A percentile compares a stretch with the other conserved stretches of the same genome.
Evolutionary conservation across 495 filamentous ascomycete species (phyloP).

Genomic region (Staphylotrichum longicolle): DNA sequence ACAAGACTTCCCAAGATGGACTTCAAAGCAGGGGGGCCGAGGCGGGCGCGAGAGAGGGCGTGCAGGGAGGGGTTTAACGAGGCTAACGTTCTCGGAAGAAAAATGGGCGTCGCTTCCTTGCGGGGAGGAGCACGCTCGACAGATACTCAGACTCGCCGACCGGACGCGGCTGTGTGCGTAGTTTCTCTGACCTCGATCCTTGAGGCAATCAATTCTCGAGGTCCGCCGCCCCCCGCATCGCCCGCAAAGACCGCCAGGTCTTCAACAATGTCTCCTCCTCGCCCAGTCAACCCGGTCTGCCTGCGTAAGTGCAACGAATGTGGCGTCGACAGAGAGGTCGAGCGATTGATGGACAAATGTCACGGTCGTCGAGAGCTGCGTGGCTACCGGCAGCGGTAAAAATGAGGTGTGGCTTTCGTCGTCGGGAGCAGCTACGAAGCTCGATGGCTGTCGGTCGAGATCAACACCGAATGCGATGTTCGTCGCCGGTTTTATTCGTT

Average conservation of each 20-base stretch:
- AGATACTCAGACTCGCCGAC: neutral
- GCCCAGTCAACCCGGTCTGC: neutral
- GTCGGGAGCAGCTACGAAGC: neutral
- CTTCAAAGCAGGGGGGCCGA: neutral
- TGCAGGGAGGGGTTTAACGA: neutral
- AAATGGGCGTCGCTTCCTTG: neutral
- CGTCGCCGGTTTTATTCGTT: neutral
- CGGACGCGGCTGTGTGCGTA: conserved; percentile 9
- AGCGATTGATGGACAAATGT: too few relatives aligned
- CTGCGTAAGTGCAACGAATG: neutral
- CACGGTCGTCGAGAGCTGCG: neutral
- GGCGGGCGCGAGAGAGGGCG: conserved; percentile 11
- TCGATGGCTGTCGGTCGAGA: neutral
- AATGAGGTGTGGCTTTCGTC: neutral
- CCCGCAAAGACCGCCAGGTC: conserved; percentile 36
- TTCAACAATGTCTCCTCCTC: conserved; percentile 26
- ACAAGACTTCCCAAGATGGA: neutral
- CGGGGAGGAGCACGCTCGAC: neutral
- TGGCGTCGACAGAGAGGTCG: conserved; percentile 2
- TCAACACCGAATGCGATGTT: neutral
- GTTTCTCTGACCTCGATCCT: conserved; percentile 33
- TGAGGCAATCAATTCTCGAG: conserved; percentile 34
- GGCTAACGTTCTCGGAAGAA: too few relatives aligned
- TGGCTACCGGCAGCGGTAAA: neutral
- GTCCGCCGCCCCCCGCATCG: conserved; percentile 41